Percentiles rank a stretch among this genome's conserved stretches.
phyloP scores from a whole-genome alignment of 2,329 filamentous ascomycete species.

The Hypoxylon sp. region DNA sequence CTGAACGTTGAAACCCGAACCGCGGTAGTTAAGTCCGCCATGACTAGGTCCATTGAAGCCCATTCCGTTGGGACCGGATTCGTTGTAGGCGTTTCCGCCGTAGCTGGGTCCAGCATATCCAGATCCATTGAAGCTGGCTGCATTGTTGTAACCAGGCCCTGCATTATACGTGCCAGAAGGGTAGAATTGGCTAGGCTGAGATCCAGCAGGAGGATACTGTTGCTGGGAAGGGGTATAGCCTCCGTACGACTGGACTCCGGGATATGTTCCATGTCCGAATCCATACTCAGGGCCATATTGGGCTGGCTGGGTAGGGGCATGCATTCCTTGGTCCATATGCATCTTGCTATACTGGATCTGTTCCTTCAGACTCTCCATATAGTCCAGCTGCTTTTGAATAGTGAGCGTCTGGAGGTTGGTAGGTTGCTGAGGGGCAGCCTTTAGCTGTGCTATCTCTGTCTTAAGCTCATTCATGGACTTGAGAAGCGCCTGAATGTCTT shows the following conservation, averaged over 20 bases:
- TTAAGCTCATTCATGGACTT: slow-evolving; percentile 20
- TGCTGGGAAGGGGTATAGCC: not conserved
- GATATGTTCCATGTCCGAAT: not conserved
- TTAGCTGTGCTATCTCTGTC: slow-evolving; percentile 20
- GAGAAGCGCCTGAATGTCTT: slow-evolving; percentile 10
- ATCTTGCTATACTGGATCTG: not conserved
- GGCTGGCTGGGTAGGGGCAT: not conserved
- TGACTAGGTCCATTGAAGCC: not conserved
- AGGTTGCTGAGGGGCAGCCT: not conserved
- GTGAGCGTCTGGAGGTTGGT: not conserved
- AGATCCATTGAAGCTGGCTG: not conserved
- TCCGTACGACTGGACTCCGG: slow-evolving; percentile 3
- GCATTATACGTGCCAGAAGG: not conserved
- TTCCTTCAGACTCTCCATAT: slow-evolving; percentile 6
- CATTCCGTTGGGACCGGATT: not conserved
- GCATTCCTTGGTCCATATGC: not conserved
- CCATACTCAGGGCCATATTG: not conserved
- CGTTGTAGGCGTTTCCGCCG: not conserved
- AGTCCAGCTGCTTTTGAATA: slow-evolving; percentile 10
- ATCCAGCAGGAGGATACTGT: not conserved
- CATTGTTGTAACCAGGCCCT: not conserved
- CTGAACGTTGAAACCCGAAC: not conserved
- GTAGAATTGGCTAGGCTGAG: not conserved
- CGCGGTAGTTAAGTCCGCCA: not conserved
- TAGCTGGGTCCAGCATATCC: not conserved